These are phyloP conservation scores for Fusarium albidum DNA, from an alignment of 2,329 filamentous ascomycete species.

Conservation along the genomic window DNA sequence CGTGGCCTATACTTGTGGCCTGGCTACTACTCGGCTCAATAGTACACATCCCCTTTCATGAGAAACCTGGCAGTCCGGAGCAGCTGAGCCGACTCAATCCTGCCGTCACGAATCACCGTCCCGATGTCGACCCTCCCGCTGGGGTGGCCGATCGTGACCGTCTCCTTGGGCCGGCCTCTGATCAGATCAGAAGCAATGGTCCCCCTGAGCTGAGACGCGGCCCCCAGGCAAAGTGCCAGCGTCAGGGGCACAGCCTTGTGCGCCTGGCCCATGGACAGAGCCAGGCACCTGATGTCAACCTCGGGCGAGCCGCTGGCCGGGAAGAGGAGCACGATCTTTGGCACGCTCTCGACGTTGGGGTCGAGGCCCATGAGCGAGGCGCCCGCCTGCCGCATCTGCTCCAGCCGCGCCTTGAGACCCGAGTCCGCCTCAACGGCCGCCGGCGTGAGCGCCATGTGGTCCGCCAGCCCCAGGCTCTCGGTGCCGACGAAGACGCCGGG, in stretches of 20 bases:
- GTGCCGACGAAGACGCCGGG: constrained; percentile 70
- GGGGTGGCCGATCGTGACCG: constrained; percentile 56
- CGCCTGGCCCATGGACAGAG: constrained; percentile 63
- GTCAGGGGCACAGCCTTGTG: constrained; percentile 66
- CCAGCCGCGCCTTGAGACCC: constrained; percentile 55
- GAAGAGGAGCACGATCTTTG: constrained; percentile 65
- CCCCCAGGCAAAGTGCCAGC: constrained; percentile 59
- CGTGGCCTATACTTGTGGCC: not conserved
- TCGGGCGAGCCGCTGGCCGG: constrained; percentile 42
- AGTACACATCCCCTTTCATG: constrained; percentile 60
- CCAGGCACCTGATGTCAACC: constrained; percentile 54
- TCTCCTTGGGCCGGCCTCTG: constrained; percentile 26
- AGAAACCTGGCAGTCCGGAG: constrained; percentile 57
- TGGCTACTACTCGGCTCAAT: constrained; percentile 34
- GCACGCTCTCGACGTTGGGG: constrained; percentile 58
- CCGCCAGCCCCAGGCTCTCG: constrained; percentile 54
- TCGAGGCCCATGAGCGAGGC: constrained; percentile 69
- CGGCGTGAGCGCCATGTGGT: constrained; percentile 61
- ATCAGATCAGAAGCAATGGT: constrained; percentile 51
- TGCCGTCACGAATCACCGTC: constrained; percentile 49
- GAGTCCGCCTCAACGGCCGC: constrained; percentile 58
- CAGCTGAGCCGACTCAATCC: constrained; percentile 54
- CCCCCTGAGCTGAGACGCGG: constrained; percentile 55
- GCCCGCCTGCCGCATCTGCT: constrained; percentile 65
- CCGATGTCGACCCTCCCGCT: constrained; percentile 57